Evolutionary conservation across 1,284 basidiomycete genomes (phyloP), one percentile per base, ranked within the genome.

Genomic region (Ganoderma lucidum): DNA sequence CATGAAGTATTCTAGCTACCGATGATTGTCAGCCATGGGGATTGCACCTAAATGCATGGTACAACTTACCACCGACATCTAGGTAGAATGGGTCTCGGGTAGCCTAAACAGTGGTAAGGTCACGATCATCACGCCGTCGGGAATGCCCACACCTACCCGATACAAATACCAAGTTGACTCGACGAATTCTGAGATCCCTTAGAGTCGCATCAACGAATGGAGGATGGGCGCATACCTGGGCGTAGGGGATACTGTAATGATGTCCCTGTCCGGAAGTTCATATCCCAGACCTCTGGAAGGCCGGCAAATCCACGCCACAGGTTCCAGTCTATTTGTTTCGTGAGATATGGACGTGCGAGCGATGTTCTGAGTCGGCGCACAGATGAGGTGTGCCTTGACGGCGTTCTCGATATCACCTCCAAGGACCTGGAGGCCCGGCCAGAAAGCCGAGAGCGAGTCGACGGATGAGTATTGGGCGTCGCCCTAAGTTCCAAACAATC

Each of bases 151-250:
- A 81, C 89, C 73, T 75, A 94, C 95, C 64, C 93, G 87, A 77
- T 98, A 97, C 12, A 98, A 84, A 81, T 97, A 97, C 88, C 96
- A 97, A 2, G 95, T 98, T 32, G 93, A 96, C 81, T 98, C 96
- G 69, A 97, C 88, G 75, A 97, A 96, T 80, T 98, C 96, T 85
- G 64, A 44, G 71, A 51, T 6, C 32, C 41, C 23, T 61, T 28
- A 39, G 30, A 44, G 28, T 12, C 19, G 14, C n/a, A 15, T 19
- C 15, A 39, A 41, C 6, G 3, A 1, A 15, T 1, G 19, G 44
- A 45, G 19, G 28, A n/a, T 35, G 5, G 35, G 48, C 10, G 64
- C 81, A 66, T 74, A 90, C 90, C 90, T 71, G 93, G 96, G 69
- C 96, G 86, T 66, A 96, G 83, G 10, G 96, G 96, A 76, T 96